These are phyloP conservation scores for Ceratocystis destructans DNA, from an alignment of 2,329 filamentous ascomycete species.

Conservation along the genomic window DNA sequence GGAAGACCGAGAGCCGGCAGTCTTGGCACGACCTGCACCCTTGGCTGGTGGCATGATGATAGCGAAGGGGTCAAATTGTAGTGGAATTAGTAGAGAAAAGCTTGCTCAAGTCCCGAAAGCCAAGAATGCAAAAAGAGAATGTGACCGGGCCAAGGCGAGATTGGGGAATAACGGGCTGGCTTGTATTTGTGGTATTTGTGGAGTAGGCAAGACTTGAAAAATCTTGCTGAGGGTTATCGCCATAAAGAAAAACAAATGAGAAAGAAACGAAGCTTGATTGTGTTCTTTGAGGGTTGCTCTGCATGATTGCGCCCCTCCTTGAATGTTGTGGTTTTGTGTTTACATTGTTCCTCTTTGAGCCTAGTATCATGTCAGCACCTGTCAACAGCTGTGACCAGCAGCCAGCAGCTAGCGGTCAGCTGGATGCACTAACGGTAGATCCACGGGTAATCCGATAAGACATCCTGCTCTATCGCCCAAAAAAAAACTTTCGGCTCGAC, in stretches of 20 bases:
- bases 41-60: conserved; percentile 31
- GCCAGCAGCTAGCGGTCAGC: too few relatives aligned
- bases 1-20: conserved; percentile 32
- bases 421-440: not conserved
- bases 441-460: conserved; percentile 18
- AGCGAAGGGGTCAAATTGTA: not conserved
- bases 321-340: conserved; percentile 12
- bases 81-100: not conserved
- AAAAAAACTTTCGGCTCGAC: conserved; percentile 15
- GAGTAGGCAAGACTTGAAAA: not conserved
- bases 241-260: not conserved
- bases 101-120: not conserved
- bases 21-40: conserved; percentile 34
- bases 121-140: not conserved
- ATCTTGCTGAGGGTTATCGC: not conserved
- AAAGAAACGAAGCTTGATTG: not conserved
- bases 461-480: conserved; percentile 14
- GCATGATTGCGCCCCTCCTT: conserved; percentile 10
- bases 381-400: not conserved
- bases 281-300: conserved; percentile 7
- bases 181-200: not conserved
- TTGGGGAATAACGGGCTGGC: not conserved
- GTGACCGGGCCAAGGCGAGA: not conserved
- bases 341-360: conserved; percentile 18
- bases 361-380: not conserved